phyloP scores from a whole-genome alignment of 2,329 filamentous ascomycete species.

The Coccinonectria pachysandricola region DNA sequence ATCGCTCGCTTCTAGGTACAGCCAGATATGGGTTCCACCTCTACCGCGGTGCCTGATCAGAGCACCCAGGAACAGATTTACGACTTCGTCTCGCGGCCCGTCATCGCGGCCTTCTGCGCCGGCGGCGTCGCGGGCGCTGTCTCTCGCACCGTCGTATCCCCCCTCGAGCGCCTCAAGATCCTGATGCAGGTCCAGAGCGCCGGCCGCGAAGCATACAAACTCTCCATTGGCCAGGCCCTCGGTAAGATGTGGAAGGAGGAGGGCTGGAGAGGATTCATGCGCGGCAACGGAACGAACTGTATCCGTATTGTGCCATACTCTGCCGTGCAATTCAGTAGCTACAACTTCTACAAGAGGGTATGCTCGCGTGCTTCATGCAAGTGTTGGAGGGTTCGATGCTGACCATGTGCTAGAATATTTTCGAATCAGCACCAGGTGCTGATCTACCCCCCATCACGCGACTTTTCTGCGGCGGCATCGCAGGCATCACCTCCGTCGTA shows the following conservation, averaged over 20 bases:
- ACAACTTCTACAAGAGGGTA: constrained; percentile 93
- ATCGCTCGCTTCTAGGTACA: constrained; percentile 12
- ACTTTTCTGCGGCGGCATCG: constrained; percentile 79
- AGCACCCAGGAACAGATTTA: constrained; percentile 29
- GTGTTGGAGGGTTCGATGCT: neutral
- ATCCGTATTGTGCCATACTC: constrained; percentile 97
- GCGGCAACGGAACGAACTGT: constrained; percentile 96
- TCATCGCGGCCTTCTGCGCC: constrained; percentile 84
- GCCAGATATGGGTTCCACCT: constrained; percentile 17
- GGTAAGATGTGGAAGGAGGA: constrained; percentile 96
- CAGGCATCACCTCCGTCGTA: constrained; percentile 90
- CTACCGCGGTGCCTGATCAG: constrained; percentile 17
- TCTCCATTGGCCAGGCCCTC: constrained; percentile 81
- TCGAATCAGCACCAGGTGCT: constrained; percentile 64
- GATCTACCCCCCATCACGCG: constrained; percentile 65
- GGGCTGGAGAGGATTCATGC: constrained; percentile 95
- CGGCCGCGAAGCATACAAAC: constrained; percentile 83
- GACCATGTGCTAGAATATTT: constrained; percentile 45
- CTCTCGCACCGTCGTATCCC: constrained; percentile 94
- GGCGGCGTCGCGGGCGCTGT: constrained; percentile 92
- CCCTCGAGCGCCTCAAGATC: constrained; percentile 91
- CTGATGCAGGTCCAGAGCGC: constrained; percentile 92
- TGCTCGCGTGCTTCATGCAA: constrained; percentile 18
- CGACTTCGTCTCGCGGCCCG: constrained; percentile 62
- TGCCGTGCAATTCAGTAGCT: constrained; percentile 94